Evolutionary conservation across 2,329 filamentous ascomycete species (phyloP).

Genomic region (Seiridium cupressi): DNA sequence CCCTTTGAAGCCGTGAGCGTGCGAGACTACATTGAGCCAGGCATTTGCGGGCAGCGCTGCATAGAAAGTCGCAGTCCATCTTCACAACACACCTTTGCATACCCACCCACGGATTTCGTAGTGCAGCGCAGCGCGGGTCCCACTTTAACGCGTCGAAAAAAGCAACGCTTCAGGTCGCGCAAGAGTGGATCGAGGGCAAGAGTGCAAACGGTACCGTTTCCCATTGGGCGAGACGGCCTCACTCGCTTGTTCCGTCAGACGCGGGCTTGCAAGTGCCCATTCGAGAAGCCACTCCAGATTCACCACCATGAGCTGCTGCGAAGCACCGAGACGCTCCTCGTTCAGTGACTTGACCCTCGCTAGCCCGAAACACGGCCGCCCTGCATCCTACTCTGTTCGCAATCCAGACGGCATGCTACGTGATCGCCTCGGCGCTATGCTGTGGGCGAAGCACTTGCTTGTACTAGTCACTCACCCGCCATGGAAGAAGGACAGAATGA

Average conservation of each 20-base stretch:
- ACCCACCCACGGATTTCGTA: too few relatives aligned
- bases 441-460: too few relatives aligned
- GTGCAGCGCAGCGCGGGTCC: neutral
- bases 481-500: too few relatives aligned
- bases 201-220: neutral
- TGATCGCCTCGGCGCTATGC: too few relatives aligned
- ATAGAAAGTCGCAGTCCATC: neutral
- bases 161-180: neutral
- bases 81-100: neutral
- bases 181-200: neutral
- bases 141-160: constrained; percentile 2
- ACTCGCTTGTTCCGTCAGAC: neutral
- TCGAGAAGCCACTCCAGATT: neutral
- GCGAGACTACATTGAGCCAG: neutral
- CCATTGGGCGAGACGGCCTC: neutral
- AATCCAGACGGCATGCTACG: too few relatives aligned
- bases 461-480: too few relatives aligned
- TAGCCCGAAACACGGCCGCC: constrained; percentile 8
- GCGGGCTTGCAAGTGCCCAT: neutral
- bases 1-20: neutral
- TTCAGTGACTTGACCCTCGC: neutral
- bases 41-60: constrained; percentile 6
- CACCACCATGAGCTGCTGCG: neutral
- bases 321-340: too few relatives aligned
- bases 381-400: neutral